A percentile compares a stretch with the other conserved stretches of the same genome.
phyloP scores from a whole-genome alignment of 2,329 filamentous ascomycete genomes.

The Alternaria arbusti region DNA sequence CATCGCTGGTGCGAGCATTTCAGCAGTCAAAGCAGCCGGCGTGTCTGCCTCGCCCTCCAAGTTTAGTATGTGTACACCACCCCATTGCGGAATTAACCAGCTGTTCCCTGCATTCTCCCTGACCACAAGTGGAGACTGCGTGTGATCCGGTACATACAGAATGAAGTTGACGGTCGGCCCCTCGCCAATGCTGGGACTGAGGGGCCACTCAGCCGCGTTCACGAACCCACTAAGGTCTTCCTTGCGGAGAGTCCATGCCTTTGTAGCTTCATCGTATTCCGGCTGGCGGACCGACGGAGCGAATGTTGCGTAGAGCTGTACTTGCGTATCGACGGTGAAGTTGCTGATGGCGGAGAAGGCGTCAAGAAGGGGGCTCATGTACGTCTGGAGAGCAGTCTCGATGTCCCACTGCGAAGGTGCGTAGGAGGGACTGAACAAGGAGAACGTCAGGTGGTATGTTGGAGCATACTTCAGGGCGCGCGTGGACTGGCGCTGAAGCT shows the following conservation, averaged over 20 bases:
- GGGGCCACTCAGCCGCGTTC: conserved; percentile 96
- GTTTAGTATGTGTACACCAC: conserved; percentile 75
- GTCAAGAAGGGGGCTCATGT: conserved; percentile 81
- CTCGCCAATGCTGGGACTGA: conserved; percentile 90
- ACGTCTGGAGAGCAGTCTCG: conserved; percentile 77
- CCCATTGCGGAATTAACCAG: conserved; percentile 98
- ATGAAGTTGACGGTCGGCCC: conserved; percentile 97
- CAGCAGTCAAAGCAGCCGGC: conserved; percentile 62
- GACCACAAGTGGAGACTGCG: conserved; percentile 65
- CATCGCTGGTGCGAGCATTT: conserved; percentile 78
- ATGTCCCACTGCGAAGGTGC: conserved; percentile 90
- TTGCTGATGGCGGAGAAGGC: conserved; percentile 85
- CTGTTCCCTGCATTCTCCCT: conserved; percentile 70
- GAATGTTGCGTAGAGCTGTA: conserved; percentile 85
- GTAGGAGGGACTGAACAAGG: conserved; percentile 82
- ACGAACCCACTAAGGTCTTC: conserved; percentile 93
- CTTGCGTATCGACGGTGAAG: conserved; percentile 94
- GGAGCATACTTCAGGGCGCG: conserved; percentile 89
- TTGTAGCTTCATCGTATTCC: conserved; percentile 58
- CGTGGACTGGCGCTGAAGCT: conserved; percentile 74
- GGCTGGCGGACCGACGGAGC: conserved; percentile 67
- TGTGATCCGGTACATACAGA: conserved; percentile 80
- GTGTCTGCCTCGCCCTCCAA: conserved; percentile 48
- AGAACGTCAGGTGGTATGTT: conserved; percentile 95
- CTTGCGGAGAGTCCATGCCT: conserved; percentile 74